These are phyloP conservation scores for Globisporangium polare DNA, from an alignment of 352 stramenopile genomes.

Conservation along the genomic window DNA sequence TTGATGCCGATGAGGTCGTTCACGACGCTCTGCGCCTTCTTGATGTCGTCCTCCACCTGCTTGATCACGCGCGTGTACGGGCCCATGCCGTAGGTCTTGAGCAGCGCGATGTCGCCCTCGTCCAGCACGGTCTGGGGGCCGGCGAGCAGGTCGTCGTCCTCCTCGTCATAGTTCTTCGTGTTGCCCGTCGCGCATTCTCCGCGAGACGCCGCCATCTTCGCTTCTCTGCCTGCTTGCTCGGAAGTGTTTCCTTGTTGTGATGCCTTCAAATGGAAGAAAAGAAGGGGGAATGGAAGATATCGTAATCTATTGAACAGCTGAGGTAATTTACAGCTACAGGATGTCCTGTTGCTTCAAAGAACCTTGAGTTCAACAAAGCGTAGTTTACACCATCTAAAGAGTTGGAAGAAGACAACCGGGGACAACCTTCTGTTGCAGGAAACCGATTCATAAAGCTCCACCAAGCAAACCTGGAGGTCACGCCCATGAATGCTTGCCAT, in stretches of 20 bases:
- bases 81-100: slow-evolving; percentile 98
- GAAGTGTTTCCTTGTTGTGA: too few relatives aligned
- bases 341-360: too few relatives aligned
- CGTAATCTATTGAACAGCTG: too few relatives aligned
- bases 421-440: background rate
- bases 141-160: slow-evolving; percentile 85
- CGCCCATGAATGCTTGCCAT: too few relatives aligned
- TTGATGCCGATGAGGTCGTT: slow-evolving; percentile 96
- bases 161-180: slow-evolving; percentile 94
- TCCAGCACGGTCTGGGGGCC: slow-evolving; percentile 80
- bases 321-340: too few relatives aligned
- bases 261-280: too few relatives aligned
- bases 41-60: slow-evolving; percentile 98
- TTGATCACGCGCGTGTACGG: slow-evolving; percentile 97
- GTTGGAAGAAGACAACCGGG: too few relatives aligned
- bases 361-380: too few relatives aligned
- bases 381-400: too few relatives aligned
- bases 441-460: background rate
- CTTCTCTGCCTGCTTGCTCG: background rate
- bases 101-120: slow-evolving; percentile 97
- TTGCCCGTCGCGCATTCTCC: slow-evolving; percentile 97
- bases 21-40: slow-evolving; percentile 93
- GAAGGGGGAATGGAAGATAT: too few relatives aligned
- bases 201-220: slow-evolving; percentile 13
- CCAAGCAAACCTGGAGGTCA: background rate